These are phyloP conservation scores for Stylosanthes scabra DNA, from an alignment of 331 rosid species.

Conservation along the genomic window DNA sequence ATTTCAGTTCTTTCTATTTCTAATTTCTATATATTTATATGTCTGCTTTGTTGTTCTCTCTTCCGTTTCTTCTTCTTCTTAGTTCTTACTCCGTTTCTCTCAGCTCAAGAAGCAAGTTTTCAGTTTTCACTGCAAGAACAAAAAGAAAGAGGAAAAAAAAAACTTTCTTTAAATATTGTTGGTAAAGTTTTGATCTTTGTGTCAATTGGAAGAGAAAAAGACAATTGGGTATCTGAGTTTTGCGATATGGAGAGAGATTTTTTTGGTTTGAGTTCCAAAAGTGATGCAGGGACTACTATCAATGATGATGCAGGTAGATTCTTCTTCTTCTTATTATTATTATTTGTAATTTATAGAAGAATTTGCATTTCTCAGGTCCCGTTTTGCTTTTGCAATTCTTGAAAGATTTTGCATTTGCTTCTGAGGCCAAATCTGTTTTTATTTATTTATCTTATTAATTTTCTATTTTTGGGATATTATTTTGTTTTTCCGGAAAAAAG, in stretches of 20 bases:
- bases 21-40: not conserved
- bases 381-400: not conserved
- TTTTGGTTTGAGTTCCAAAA: conserved; percentile 60
- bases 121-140: not conserved
- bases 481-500: not conserved
- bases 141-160: not conserved
- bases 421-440: not conserved
- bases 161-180: not conserved
- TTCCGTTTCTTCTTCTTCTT: not conserved
- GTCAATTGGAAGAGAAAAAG: not conserved
- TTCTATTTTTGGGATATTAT: not conserved
- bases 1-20: not conserved
- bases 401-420: not conserved
- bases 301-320: conserved; percentile 67
- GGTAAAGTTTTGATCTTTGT: conserved; percentile 11
- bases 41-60: not conserved
- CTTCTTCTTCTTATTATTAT: not conserved
- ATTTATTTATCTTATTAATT: not conserved
- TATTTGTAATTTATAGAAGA: not conserved
- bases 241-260: conserved; percentile 76
- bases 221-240: conserved; percentile 27
- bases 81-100: not conserved
- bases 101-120: conserved; percentile 16
- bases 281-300: conserved; percentile 32
- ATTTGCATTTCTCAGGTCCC: not conserved